Conservation (phyloP, 1,284 basidiomycete species). For the Heterobasidion parviporum region DNA sequence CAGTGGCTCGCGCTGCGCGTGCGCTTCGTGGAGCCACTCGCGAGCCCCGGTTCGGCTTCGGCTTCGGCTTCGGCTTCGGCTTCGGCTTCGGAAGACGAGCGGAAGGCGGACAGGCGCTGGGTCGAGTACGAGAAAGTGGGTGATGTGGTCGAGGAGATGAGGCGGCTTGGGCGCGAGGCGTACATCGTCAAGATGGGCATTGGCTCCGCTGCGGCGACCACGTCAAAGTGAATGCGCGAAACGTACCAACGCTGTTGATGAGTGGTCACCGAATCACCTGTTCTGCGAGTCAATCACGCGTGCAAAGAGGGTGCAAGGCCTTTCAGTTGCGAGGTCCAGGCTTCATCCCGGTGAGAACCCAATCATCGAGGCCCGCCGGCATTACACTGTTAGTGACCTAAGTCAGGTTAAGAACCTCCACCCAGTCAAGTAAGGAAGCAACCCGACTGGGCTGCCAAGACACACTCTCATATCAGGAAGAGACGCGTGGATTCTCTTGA, state of each 20-base stretch:
- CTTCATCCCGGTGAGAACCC: no score
- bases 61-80: neutral
- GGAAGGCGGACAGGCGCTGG: slow-evolving; percentile 25
- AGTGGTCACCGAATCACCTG: no score
- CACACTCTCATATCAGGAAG: neutral
- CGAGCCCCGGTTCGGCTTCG: neutral
- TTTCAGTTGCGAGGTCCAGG: no score
- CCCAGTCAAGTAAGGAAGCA: no score
- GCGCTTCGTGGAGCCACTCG: slow-evolving; percentile 45
- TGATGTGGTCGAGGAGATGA: slow-evolving; percentile 64
- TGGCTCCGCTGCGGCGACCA: slow-evolving; percentile 21
- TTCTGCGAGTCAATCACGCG: no score
- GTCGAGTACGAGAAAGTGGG: slow-evolving; percentile 61
- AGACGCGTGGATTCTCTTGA: neutral
- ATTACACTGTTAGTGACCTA: no score
- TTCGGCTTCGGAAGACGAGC: neutral
- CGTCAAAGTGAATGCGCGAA: neutral
- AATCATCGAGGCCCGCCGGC: no score
- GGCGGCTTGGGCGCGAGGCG: slow-evolving; percentile 41
- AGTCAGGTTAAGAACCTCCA: no score
- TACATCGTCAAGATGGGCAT: slow-evolving; percentile 61
- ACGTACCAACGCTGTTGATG: no score
- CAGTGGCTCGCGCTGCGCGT: slow-evolving; percentile 69
- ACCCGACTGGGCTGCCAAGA: no score
- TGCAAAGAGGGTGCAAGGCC: no score